Base-by-base conservation (phyloP, 768 basidiomycete genomes). In the Lactarius hengduanensis region DNA sequence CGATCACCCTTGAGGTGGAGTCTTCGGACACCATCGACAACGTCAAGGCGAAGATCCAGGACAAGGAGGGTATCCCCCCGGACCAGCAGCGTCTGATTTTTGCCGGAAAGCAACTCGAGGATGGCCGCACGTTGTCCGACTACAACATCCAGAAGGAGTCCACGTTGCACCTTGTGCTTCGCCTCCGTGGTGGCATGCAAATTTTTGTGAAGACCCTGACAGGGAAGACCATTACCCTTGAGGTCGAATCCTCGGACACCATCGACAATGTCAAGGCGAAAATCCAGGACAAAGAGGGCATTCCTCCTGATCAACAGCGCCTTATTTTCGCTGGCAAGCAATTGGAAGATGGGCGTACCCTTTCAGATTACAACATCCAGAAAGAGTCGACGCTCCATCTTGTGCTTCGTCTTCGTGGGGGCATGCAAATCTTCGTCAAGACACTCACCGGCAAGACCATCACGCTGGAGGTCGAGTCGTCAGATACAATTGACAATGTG, bases 91-190 rank as follows among this genome's bases (percentile, higher is more conserved):
- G 95, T 69, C 79, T 96, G n/a, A 96, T 96, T 81, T 96, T 96
- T 70, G 94, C 94, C 56, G 94, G 94, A 67, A 96, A 96, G 80
- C 94, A 96, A 76, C 85, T 97, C 32, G 94, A 96, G 76, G 95
- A 97, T 73, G 95, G 95, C 4, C 88, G 94, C 58, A 96, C 91
- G 4, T 82, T 94, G 0, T 91, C 90, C 9, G 91, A 92, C 71
- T 93, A 94, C 76, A 93, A 94, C 76, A 95, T 96, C 71, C 94
- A 96, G 84, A 96, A 96, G 81, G 94, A 96, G 80, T 92, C 89
- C 0, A 96, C 94, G 45, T 89, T 96, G 61, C 94, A 96, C 73
- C 84, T 87, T 58, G 92, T 95, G 30, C 86, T 96, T 36, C 91
- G 94, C 77, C 86, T 96, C n/a, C 90, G 92, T 73, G 94, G 93